These are phyloP conservation scores for Hanseniaspora sp. DNA, from an alignment of 1,139 yeast species.

Conservation along the genomic window DNA sequence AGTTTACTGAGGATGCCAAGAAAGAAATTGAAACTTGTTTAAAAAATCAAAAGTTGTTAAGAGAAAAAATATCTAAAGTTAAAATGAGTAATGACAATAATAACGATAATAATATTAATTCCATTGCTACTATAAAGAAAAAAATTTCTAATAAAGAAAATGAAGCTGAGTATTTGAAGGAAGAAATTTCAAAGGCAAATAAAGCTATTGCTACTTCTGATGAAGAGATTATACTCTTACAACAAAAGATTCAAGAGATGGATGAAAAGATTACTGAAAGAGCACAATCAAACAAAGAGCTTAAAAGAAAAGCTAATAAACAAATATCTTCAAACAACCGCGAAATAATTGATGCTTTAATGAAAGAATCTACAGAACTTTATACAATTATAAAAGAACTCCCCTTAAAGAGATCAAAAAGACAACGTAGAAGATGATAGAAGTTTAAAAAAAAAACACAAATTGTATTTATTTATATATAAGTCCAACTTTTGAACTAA, in stretches of 20 bases:
- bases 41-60: slow-evolving; percentile 20
- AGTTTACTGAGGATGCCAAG: slow-evolving; percentile 21
- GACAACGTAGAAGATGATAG: slow-evolving; percentile 13
- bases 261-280: slow-evolving; percentile 26
- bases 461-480: neutral
- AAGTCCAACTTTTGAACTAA: slow-evolving; percentile 2
- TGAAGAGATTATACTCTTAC: slow-evolving; percentile 27
- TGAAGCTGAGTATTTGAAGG: slow-evolving; percentile 33
- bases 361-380: slow-evolving; percentile 18
- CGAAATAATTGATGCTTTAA: slow-evolving; percentile 16
- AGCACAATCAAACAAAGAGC: slow-evolving; percentile 24
- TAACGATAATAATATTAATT: no score
- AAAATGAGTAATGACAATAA: neutral
- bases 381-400: slow-evolving; percentile 14
- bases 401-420: slow-evolving; percentile 8
- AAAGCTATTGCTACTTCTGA: slow-evolving; percentile 18
- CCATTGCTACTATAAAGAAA: slow-evolving; percentile 36
- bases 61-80: slow-evolving; percentile 18
- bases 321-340: slow-evolving; percentile 26
- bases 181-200: slow-evolving; percentile 29
- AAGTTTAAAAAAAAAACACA: neutral
- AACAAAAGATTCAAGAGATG: slow-evolving; percentile 21
- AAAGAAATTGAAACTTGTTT: slow-evolving; percentile 21
- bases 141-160: slow-evolving; percentile 43
- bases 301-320: slow-evolving; percentile 22